Evolutionary conservation across 2,329 filamentous ascomycete genomes (phyloP).

Genomic region (Talaromyces rugulosus): DNA sequence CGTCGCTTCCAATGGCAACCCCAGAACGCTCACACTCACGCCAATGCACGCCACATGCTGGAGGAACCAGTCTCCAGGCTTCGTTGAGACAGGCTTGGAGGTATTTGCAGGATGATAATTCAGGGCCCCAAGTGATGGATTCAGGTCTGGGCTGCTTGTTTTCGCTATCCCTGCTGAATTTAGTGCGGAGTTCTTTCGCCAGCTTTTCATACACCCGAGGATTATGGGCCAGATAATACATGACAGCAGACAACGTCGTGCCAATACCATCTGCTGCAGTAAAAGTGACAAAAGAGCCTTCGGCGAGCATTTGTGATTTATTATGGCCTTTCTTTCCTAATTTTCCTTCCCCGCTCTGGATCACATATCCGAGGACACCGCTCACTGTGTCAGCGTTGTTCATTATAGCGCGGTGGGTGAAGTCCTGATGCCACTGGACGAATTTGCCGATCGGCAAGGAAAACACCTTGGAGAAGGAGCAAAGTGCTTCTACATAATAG

Average conservation of each 20-base stretch:
- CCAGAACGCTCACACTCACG: not conserved
- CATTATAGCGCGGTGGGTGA: not conserved
- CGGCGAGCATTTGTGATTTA: not conserved
- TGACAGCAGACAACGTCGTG: not conserved
- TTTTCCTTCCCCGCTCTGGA: not conserved
- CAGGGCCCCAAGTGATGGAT: not conserved
- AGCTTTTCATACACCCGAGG: not conserved
- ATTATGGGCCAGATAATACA: not conserved
- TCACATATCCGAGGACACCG: not conserved
- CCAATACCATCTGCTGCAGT: not conserved
- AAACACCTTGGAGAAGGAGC: not conserved
- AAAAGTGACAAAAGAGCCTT: not conserved
- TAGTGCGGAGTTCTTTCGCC: not conserved
- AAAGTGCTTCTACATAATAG: not conserved
- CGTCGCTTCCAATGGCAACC: not conserved
- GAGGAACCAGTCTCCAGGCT: not conserved
- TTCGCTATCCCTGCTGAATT: not conserved
- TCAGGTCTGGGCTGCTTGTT: not conserved
- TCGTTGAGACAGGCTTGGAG: not conserved
- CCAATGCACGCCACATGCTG: not conserved
- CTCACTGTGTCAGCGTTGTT: not conserved
- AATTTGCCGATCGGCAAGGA: not conserved
- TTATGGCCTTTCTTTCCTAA: not conserved
- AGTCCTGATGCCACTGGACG: not conserved
- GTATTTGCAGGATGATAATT: not conserved